Conservation (phyloP, 768 basidiomycete species). For the Phanerochaete sordida region DNA sequence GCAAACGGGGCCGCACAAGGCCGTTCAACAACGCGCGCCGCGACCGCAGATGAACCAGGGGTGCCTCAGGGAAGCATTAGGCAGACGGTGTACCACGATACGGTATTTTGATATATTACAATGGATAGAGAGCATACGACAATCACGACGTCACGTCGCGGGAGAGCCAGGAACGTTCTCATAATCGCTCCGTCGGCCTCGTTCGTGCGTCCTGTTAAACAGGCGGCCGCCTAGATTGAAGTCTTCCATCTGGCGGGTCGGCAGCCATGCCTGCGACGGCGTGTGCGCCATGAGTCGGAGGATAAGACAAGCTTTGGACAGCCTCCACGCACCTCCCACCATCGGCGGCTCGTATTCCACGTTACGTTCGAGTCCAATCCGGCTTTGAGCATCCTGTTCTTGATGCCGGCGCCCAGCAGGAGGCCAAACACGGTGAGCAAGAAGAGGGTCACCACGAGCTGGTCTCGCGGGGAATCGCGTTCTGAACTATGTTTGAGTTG, state of each 20-base stretch:
- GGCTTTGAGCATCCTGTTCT: slow-evolving; percentile 76
- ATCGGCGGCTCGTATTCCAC: slow-evolving; percentile 62
- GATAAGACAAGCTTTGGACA: slow-evolving; percentile 14
- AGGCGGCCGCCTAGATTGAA: slow-evolving; percentile 41
- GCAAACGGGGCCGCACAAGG: neutral
- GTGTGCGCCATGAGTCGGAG: slow-evolving; percentile 7
- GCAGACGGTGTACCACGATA: neutral
- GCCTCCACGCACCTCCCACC: slow-evolving; percentile 73
- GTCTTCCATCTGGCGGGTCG: slow-evolving; percentile 44
- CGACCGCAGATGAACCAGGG: neutral
- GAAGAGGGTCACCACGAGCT: slow-evolving; percentile 89
- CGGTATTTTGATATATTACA: neutral
- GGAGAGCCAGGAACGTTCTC: slow-evolving; percentile 34
- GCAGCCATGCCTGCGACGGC: slow-evolving; percentile 44
- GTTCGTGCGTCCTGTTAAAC: slow-evolving; percentile 21
- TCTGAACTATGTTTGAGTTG: slow-evolving; percentile 40
- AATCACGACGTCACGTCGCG: slow-evolving; percentile 8
- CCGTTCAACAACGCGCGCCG: neutral
- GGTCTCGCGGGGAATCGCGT: slow-evolving; percentile 93
- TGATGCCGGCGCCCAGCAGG: slow-evolving; percentile 79
- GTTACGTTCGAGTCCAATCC: slow-evolving; percentile 61
- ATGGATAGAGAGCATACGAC: neutral
- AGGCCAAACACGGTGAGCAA: slow-evolving; percentile 84
- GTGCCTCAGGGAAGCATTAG: neutral
- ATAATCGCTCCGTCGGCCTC: slow-evolving; percentile 41